Evolutionary conservation across 257 asterid genomes (phyloP).

Genomic region (Euphrasia confusa): DNA sequence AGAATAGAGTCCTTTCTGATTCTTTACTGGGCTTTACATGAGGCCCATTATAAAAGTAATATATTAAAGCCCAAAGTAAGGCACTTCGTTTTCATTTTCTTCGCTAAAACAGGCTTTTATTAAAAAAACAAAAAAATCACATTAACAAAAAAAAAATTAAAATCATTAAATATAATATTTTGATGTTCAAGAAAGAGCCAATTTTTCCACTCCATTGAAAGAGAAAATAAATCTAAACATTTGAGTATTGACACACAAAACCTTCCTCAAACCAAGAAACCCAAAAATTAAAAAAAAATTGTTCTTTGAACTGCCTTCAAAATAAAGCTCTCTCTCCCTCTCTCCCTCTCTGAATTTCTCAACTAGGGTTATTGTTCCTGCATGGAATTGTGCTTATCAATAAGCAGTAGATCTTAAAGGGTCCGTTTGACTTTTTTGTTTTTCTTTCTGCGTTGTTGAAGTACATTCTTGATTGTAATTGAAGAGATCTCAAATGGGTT

Average conservation of each 20-base stretch:
- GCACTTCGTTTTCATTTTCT: no score
- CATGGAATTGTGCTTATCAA: constrained; percentile 29
- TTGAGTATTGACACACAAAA: background rate
- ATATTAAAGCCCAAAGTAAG: no score
- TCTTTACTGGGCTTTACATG: no score
- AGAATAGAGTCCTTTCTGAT: no score
- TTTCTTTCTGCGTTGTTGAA: background rate
- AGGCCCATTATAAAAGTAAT: no score
- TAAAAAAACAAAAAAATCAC: no score
- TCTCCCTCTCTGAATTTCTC: background rate
- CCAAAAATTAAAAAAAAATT: background rate
- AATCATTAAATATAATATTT: background rate
- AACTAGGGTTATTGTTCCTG: background rate
- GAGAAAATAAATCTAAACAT: background rate
- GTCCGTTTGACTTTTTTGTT: constrained; percentile 36
- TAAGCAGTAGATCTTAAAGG: constrained; percentile 40
- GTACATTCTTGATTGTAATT: background rate
- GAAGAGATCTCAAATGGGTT: constrained; percentile 32
- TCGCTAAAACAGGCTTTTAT: no score
- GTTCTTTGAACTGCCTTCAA: constrained; percentile 10
- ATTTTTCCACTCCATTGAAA: background rate
- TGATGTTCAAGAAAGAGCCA: background rate
- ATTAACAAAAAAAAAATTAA: background rate
- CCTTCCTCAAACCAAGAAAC: constrained; percentile 3
- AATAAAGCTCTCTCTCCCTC: background rate